A percentile compares a stretch with the other conserved stretches of the same genome.
Evolutionary conservation across 1,284 basidiomycete species (phyloP).

Genomic region (Moesziomyces parantarcticus): DNA sequence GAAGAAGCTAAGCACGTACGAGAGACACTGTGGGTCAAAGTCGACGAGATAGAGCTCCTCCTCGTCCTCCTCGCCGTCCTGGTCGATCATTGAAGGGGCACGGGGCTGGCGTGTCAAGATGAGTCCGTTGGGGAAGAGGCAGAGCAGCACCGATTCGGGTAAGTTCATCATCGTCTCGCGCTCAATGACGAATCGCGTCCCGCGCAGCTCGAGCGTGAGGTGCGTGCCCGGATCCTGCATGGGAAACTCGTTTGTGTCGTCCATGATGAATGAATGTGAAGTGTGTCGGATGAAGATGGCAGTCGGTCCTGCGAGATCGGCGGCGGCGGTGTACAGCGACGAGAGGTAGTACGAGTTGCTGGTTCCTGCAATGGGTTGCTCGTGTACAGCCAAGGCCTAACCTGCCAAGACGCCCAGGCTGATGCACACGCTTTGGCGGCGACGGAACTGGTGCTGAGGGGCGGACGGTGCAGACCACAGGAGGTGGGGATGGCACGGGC

Average conservation of each 20-base stretch:
- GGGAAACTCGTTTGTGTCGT: conserved; percentile 39
- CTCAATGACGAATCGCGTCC: conserved; percentile 91
- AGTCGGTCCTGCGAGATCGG: not conserved
- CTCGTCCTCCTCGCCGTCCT: conserved; percentile 75
- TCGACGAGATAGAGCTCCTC: conserved; percentile 96
- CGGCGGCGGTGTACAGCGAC: too few species aligned
- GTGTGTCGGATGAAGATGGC: not conserved
- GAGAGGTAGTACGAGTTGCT: too few species aligned
- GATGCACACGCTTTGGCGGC: too few species aligned
- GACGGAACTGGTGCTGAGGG: too few species aligned
- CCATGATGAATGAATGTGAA: conserved; percentile 31
- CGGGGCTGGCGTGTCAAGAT: conserved; percentile 88
- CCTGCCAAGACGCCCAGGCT: too few species aligned
- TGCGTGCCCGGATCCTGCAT: conserved; percentile 71
- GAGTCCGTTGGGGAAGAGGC: conserved; percentile 96
- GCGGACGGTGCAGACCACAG: too few species aligned
- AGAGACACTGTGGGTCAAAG: conserved; percentile 96
- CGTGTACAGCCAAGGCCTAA: too few species aligned
- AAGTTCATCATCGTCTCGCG: conserved; percentile 98
- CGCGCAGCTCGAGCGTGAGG: conserved; percentile 90
- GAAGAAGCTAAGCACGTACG: conserved; percentile 92
- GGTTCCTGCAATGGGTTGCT: too few species aligned
- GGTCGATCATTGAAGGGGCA: conserved; percentile 55
- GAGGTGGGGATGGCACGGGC: too few species aligned
- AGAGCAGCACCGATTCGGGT: conserved; percentile 94